phyloP scores from a whole-genome alignment of 108 stramenopile genomes.

The Skeletonema tropicum region DNA sequence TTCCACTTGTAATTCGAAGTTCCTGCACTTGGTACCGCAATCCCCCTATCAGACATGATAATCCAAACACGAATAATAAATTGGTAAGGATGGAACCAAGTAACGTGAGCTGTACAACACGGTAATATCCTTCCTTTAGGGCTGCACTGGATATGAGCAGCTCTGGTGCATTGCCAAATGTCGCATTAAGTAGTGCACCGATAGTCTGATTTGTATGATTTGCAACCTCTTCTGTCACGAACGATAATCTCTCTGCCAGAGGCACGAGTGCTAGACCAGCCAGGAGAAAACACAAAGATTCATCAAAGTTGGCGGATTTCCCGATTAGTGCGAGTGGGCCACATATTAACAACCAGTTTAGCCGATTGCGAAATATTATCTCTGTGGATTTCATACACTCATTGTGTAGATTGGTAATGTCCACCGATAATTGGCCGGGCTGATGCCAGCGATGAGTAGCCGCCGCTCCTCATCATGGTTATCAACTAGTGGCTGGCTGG shows the following conservation, averaged over 20 bases:
- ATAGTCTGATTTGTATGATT: conserved; percentile 92
- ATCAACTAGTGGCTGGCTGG: no score
- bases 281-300: conserved; percentile 79
- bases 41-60: conserved; percentile 87
- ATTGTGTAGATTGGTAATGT: conserved; percentile 19
- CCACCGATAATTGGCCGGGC: neutral
- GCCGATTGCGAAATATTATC: conserved; percentile 45
- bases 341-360: conserved; percentile 85
- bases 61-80: conserved; percentile 88
- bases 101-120: conserved; percentile 90
- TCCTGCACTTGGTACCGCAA: conserved; percentile 87
- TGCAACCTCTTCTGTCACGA: conserved; percentile 93
- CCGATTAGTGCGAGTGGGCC: conserved; percentile 90
- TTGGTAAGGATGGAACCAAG: conserved; percentile 91
- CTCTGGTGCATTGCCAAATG: conserved; percentile 95
- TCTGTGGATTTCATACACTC: conserved; percentile 44
- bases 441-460: neutral
- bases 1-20: conserved; percentile 75
- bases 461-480: neutral
- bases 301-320: conserved; percentile 79
- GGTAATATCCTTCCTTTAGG: conserved; percentile 80
- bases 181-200: conserved; percentile 93
- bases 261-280: conserved; percentile 85
- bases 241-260: conserved; percentile 84
- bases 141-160: conserved; percentile 89